Conservation (phyloP, 805 yeast species). For the Candida sphagnicola region DNA sequence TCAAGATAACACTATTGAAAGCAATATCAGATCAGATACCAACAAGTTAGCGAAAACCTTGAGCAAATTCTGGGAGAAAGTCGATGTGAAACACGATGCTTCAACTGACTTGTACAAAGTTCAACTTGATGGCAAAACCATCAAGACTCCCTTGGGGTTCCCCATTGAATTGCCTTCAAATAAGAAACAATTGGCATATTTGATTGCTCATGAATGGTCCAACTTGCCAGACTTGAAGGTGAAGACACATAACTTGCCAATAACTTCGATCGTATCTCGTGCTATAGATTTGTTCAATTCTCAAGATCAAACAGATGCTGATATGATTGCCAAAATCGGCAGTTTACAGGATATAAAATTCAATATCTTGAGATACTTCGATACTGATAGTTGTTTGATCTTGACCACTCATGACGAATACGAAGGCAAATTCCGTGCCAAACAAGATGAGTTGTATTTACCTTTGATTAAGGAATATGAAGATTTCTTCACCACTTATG, state of each 20-base stretch:
- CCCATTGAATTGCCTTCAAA: slow-evolving; percentile 57
- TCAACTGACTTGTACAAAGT: slow-evolving; percentile 42
- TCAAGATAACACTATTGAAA: slow-evolving; percentile 40
- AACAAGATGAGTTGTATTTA: slow-evolving; percentile 73
- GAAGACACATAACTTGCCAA: slow-evolving; percentile 75
- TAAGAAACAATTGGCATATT: slow-evolving; percentile 61
- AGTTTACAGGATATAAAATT: slow-evolving; percentile 52
- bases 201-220: slow-evolving; percentile 87
- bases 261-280: slow-evolving; percentile 83
- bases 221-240: slow-evolving; percentile 60
- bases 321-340: slow-evolving; percentile 58
- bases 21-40: slow-evolving; percentile 55
- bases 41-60: slow-evolving; percentile 67
- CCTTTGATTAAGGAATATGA: slow-evolving; percentile 74
- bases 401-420: slow-evolving; percentile 79
- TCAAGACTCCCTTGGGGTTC: slow-evolving; percentile 83
- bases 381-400: slow-evolving; percentile 89
- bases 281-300: slow-evolving; percentile 65
- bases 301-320: slow-evolving; percentile 30
- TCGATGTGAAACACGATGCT: slow-evolving; percentile 35
- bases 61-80: slow-evolving; percentile 79
- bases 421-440: slow-evolving; percentile 73
- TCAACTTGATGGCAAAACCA: slow-evolving; percentile 68
- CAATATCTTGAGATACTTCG: slow-evolving; percentile 74
- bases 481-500: slow-evolving; percentile 45